A percentile compares a stretch with the other conserved stretches of the same genome.
phyloP scores from a whole-genome alignment of 2,329 filamentous ascomycete genomes.

The Coccinonectria pachysandricola region DNA sequence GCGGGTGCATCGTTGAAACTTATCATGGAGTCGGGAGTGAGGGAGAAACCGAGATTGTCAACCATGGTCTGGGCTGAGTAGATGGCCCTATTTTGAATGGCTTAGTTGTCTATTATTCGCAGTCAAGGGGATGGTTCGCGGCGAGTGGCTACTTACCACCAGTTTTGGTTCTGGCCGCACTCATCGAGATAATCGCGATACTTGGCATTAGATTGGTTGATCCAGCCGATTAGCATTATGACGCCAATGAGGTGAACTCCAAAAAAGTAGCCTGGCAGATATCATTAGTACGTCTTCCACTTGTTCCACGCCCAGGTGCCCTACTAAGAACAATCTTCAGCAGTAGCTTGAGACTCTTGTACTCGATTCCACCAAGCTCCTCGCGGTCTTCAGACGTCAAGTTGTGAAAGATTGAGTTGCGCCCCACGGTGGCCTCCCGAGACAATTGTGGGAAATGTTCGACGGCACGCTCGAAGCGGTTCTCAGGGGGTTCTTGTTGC shows the following conservation, averaged over 20 bases:
- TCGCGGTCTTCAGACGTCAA: conserved; percentile 30
- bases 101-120: too few relatives aligned
- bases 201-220: conserved; percentile 28
- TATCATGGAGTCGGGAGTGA: conserved; percentile 45
- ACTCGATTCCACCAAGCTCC: conserved; percentile 41
- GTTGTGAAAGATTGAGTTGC: conserved; percentile 36
- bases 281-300: rapidly evolving
- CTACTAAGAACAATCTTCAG: conserved; percentile 34
- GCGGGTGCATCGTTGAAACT: conserved; percentile 33
- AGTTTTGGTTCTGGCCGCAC: conserved; percentile 30
- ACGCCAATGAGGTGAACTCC: conserved; percentile 35
- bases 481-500: conserved; percentile 10
- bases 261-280: conserved; percentile 30
- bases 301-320: too few relatives aligned
- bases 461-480: too few relatives aligned
- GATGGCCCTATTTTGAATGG: conserved; percentile 27
- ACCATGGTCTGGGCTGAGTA: conserved; percentile 42
- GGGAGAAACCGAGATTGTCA: conserved; percentile 42
- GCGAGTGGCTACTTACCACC: conserved; percentile 43
- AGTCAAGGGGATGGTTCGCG: too few relatives aligned
- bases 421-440: conserved; percentile 31
- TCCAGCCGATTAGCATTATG: conserved; percentile 39
- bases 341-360: conserved; percentile 37
- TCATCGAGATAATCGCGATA: conserved; percentile 30
- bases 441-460: conserved; percentile 32